phyloP scores from a whole-genome alignment of 352 stramenopile genomes.

The Phytopythium vexans region DNA sequence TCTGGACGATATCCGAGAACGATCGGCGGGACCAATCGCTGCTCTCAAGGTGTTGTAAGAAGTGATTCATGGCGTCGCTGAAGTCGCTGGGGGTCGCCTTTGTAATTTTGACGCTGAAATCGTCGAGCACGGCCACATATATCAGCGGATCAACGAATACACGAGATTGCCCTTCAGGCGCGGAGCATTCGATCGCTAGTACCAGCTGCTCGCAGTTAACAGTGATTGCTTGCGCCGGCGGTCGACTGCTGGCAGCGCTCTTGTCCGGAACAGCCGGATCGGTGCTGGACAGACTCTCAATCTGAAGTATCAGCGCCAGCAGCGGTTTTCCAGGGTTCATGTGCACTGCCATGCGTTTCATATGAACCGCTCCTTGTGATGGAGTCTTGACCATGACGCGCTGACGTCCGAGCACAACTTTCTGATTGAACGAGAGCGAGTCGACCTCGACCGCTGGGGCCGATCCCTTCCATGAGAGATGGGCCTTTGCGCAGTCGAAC shows the following conservation, averaged over 20 bases:
- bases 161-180: too few species aligned
- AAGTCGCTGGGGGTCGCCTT: conserved; percentile 35
- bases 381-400: conserved; percentile 10
- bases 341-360: conserved; percentile 16
- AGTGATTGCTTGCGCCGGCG: conserved; percentile 1
- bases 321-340: conserved; percentile 6
- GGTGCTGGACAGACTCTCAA: neutral
- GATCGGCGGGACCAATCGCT: conserved; percentile 7
- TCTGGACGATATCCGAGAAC: conserved; percentile 19
- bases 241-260: neutral
- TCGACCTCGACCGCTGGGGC: conserved; percentile 19
- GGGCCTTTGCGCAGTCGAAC: conserved; percentile 26
- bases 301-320: conserved; percentile 2
- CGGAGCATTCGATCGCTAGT: neutral
- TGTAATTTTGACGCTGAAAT: conserved; percentile 39
- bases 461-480: conserved; percentile 14
- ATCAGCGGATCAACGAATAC: too few species aligned
- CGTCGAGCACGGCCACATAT: conserved; percentile 11
- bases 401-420: conserved; percentile 12
- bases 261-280: neutral
- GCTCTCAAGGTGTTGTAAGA: conserved; percentile 20
- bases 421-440: conserved; percentile 19
- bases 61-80: conserved; percentile 26
- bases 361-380: conserved; percentile 11
- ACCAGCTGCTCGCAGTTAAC: neutral